A percentile compares a stretch with the other conserved stretches of the same genome.
phyloP scores from a whole-genome alignment of 2,329 filamentous ascomycete genomes.

The Alternaria brassicae region DNA sequence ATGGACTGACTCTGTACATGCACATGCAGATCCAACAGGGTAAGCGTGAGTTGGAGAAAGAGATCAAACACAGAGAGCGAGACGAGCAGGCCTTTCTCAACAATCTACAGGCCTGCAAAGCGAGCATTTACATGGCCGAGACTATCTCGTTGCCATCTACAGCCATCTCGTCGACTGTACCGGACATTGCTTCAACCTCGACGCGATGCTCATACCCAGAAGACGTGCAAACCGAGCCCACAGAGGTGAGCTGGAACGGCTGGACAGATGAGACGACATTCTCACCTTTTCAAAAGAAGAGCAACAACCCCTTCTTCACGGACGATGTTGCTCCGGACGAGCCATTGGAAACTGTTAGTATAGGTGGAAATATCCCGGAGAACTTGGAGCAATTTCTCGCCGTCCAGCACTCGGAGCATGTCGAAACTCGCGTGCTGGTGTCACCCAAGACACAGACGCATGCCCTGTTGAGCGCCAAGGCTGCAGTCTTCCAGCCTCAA shows the following conservation, averaged over 20 bases:
- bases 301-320: conserved; percentile 15
- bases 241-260: conserved; percentile 39
- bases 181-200: conserved; percentile 22
- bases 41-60: conserved; percentile 37
- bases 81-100: conserved; percentile 41
- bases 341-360: background rate
- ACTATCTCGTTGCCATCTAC: conserved; percentile 20
- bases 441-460: conserved; percentile 26
- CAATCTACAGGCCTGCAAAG: conserved; percentile 41
- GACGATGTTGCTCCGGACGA: conserved; percentile 35
- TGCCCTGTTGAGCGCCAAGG: conserved; percentile 28
- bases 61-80: conserved; percentile 43
- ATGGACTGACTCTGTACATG: too few relatives aligned
- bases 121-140: conserved; percentile 40
- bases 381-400: conserved; percentile 11
- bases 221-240: conserved; percentile 23
- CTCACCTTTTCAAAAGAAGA: conserved; percentile 34
- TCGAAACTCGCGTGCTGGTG: conserved; percentile 8
- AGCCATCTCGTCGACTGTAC: conserved; percentile 14
- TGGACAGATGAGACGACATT: conserved; percentile 35
- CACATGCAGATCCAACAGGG: conserved; percentile 37
- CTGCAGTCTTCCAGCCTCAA: conserved; percentile 33
- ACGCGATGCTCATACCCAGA: conserved; percentile 21
- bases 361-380: background rate
- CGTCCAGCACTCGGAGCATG: background rate